phyloP scores from a whole-genome alignment of 2,329 filamentous ascomycete genomes.

The Aspergillus proliferans region DNA sequence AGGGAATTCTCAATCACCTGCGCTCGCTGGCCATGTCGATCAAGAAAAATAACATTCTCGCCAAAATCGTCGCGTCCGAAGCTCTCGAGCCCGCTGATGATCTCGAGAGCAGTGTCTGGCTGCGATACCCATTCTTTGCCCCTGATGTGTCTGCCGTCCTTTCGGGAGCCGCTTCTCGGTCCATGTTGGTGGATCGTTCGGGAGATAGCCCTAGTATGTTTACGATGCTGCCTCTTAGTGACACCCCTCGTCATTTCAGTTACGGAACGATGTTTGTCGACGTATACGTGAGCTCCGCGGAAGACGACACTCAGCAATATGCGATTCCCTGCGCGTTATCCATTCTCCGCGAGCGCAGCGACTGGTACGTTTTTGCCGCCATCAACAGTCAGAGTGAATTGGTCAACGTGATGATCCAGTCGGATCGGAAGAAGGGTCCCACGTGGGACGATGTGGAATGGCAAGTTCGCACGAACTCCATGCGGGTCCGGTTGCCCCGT shows the following conservation, averaged over 20 bases:
- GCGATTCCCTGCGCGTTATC: slow-evolving; percentile 70
- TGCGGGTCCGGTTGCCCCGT: slow-evolving; percentile 66
- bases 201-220: slow-evolving; percentile 48
- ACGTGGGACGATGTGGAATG: slow-evolving; percentile 79
- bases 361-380: slow-evolving; percentile 64
- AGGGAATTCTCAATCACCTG: slow-evolving; percentile 58
- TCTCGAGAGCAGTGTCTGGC: slow-evolving; percentile 62
- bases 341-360: slow-evolving; percentile 62
- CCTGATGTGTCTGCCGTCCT: slow-evolving; percentile 66
- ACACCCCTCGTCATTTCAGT: slow-evolving; percentile 66
- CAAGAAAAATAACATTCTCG: slow-evolving; percentile 73
- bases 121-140: slow-evolving; percentile 67
- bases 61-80: slow-evolving; percentile 54
- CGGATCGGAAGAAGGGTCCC: slow-evolving; percentile 60
- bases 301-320: slow-evolving; percentile 62
- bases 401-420: slow-evolving; percentile 67
- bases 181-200: slow-evolving; percentile 42
- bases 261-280: slow-evolving; percentile 74
- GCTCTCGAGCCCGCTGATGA: slow-evolving; percentile 68
- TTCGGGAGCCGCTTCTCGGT: slow-evolving; percentile 49
- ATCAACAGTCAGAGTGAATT: slow-evolving; percentile 74
- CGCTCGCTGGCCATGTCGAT: slow-evolving; percentile 74
- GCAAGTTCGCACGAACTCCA: slow-evolving; percentile 60
- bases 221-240: slow-evolving; percentile 69
- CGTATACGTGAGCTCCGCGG: slow-evolving; percentile 62